Base-by-base conservation (phyloP, 192 early-diverging fungal species). In the Backusella tuberculispora region DNA sequence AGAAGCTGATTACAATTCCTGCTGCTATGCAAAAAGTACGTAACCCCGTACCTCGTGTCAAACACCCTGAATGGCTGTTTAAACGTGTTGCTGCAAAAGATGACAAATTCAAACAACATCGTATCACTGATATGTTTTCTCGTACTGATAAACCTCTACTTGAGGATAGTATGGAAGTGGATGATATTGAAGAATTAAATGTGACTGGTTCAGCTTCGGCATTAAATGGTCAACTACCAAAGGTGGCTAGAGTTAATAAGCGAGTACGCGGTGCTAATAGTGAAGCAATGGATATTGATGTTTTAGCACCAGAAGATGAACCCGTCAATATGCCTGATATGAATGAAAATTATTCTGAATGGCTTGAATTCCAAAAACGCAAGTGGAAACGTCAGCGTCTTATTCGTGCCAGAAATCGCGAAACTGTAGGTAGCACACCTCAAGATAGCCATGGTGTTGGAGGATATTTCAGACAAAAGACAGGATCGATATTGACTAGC, bases 1-100 rank as follows among this genome's bases (percentile, higher is more conserved):
- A 97, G 77, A 99, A 98, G 79, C 83, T 98, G 34, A 97, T 99
- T 72, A 98, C 97, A 1, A 99, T 99, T 76, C 98, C 98, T 0
- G 98, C 98, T 8, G 96, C 96, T 0, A 95, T 97, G 95, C 98
- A 99, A 79, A 90, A 92, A 48, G 91, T 99, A 12, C 38, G 84
- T 6, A 99, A 99, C 78, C 98, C 98, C 0, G 92, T 99, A 24
- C 96, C 96, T 8, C 88, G 98, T 41, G 89, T 99, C 15, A 80
- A 84, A 1, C 96, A 98, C 79, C 98, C 98, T 3, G 96, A 98
- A 71, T 99, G 98, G 98, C 81, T 99, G 46, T 85, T 87, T 21
- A 94, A 95, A 76, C 88, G 95, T 12, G 88, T 98, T 5, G 85
- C 86, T 7, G 86, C 85, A 0, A 83, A 88, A n/a, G 86, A 94